phyloP scores from a whole-genome alignment of 2,329 filamentous ascomycete species.

The Epichloe uncinata region DNA sequence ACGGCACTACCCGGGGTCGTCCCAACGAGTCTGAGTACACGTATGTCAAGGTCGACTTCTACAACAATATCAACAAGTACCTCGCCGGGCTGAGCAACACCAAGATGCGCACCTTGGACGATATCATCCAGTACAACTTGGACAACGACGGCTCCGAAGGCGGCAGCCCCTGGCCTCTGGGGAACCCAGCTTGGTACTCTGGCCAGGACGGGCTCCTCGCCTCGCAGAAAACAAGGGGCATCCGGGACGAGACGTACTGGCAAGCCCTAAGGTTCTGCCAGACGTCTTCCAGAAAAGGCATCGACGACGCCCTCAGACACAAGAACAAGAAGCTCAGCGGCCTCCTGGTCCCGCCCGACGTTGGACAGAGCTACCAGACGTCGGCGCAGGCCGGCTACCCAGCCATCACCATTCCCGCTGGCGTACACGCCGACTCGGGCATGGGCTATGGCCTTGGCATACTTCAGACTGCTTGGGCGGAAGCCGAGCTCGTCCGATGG shows the following conservation, averaged over 20 bases:
- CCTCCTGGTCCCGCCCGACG: conserved; percentile 54
- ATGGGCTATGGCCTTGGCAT: conserved; percentile 51
- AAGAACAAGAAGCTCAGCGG: conserved; percentile 38
- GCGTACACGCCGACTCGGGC: conserved; percentile 36
- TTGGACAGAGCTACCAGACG: conserved; percentile 54
- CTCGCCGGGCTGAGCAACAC: conserved; percentile 50
- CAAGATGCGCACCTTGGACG: conserved; percentile 42
- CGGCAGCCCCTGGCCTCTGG: conserved; percentile 40
- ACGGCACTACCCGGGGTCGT: conserved; percentile 45
- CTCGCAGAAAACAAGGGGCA: conserved; percentile 45
- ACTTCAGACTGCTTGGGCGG: conserved; percentile 46
- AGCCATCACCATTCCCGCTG: conserved; percentile 54
- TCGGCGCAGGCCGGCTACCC: conserved; percentile 67
- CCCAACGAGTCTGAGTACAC: conserved; percentile 65
- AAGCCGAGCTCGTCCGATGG: conserved; percentile 43
- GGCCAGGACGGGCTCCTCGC: conserved; percentile 61
- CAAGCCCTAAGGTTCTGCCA: conserved; percentile 51
- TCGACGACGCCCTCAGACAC: conserved; percentile 50
- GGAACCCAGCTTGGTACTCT: conserved; percentile 49
- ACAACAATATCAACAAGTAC: conserved; percentile 47
- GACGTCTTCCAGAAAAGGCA: conserved; percentile 48
- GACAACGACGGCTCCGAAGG: conserved; percentile 55
- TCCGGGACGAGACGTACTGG: conserved; percentile 51
- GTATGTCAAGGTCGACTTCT: conserved; percentile 58
- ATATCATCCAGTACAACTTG: conserved; percentile 52